A percentile compares a stretch with the other conserved stretches of the same genome.
These are phyloP conservation scores for Laetiporus sulphureus DNA, from an alignment of 1,284 basidiomycete species.

Conservation along the genomic window DNA sequence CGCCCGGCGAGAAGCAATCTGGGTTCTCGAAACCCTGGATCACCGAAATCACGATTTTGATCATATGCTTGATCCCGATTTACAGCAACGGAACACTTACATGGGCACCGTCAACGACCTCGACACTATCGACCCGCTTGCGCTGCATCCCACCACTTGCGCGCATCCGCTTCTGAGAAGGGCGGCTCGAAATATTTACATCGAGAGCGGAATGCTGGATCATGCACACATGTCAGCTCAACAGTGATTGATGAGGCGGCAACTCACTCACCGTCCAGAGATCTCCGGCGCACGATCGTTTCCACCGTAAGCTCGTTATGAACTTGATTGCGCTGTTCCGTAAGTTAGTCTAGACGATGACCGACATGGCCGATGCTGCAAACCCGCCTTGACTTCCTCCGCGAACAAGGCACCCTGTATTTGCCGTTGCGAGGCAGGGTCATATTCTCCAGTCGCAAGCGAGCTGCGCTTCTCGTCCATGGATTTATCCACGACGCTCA, in stretches of 20 bases:
- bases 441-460: slow-evolving; percentile 36
- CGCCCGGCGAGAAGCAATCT: too few species aligned
- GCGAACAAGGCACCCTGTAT: slow-evolving; percentile 53
- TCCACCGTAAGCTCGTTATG: slow-evolving; percentile 78
- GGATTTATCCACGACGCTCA: slow-evolving; percentile 62
- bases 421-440: slow-evolving; percentile 40
- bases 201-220: slow-evolving; percentile 69
- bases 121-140: slow-evolving; percentile 20
- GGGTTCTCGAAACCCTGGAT: too few species aligned
- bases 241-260: background rate
- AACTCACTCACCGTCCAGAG: slow-evolving; percentile 73
- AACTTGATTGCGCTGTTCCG: slow-evolving; percentile 64
- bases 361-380: background rate
- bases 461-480: slow-evolving; percentile 50
- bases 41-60: too few species aligned
- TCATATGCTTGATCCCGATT: too few species aligned
- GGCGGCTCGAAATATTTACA: slow-evolving; percentile 81
- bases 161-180: slow-evolving; percentile 49
- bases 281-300: slow-evolving; percentile 70
- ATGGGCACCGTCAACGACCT: too few species aligned
- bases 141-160: slow-evolving; percentile 66
- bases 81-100: too few species aligned
- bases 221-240: background rate
- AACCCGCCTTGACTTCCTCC: slow-evolving; percentile 71
- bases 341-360: background rate